Conservation (phyloP, 139 green algal species). For the Chlorokybus atmophyticus region DNA sequence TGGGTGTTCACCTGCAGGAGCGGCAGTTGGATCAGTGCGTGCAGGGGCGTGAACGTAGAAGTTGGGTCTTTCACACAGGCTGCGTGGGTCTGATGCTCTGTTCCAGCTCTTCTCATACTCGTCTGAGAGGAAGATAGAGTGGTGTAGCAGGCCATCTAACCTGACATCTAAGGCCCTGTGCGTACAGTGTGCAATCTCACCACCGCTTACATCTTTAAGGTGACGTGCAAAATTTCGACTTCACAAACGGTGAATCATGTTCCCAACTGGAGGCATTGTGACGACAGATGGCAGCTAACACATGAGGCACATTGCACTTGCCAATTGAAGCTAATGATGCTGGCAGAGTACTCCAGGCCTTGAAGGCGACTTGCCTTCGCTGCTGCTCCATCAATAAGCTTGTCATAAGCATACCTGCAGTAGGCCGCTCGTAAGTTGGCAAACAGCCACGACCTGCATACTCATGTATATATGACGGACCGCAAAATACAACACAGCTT, state of each 20-base stretch:
- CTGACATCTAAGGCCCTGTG: not conserved
- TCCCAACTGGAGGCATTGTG: no score
- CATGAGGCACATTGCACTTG: no score
- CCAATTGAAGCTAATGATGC: constrained; percentile 68
- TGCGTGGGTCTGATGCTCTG: constrained; percentile 5
- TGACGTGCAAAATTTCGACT: no score
- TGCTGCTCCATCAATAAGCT: constrained; percentile 8
- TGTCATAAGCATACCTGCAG: constrained; percentile 12
- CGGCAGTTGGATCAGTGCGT: constrained; percentile 62
- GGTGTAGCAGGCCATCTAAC: constrained; percentile 46
- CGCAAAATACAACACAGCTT: no score
- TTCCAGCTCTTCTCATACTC: constrained; percentile 27
- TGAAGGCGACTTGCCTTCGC: not conserved
- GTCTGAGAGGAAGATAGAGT: constrained; percentile 72
- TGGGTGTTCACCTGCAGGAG: constrained; percentile 33
- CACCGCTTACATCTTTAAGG: no score
- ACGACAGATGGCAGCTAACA: no score
- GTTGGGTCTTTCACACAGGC: constrained; percentile 52
- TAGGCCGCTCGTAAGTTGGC: no score
- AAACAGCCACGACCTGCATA: no score
- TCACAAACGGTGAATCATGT: no score
- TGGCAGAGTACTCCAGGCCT: constrained; percentile 45
- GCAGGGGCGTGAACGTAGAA: constrained; percentile 69
- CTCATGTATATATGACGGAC: no score
- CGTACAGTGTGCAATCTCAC: not conserved